Evolutionary conservation across 2,329 filamentous ascomycete species (phyloP), one percentile per base, ranked within the genome.

Genomic region (Sclerotinia sclerotiorum): DNA sequence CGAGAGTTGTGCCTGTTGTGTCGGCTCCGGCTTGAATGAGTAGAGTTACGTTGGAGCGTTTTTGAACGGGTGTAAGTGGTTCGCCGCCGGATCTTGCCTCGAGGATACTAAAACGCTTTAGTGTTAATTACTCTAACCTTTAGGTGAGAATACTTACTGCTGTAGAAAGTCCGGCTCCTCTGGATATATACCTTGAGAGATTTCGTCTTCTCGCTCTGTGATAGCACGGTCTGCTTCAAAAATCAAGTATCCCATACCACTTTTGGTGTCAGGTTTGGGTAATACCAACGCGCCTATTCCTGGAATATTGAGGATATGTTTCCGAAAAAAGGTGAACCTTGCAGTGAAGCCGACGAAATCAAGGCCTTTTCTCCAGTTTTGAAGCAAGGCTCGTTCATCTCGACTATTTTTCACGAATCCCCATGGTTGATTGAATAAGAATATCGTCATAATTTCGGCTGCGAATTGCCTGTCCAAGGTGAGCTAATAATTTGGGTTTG

Each of bases 371-470:
- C 64, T 57, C 64, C 64, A 66, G 21, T 13, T 5, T 0, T 35
- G 5, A 17, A 81, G 71, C 27, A 81, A 75, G 19, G 71, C 69
- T 35, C 77, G 76, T 69, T 81, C 79, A 70, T 81, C 80, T 32
- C 78, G 75, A 67, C 78, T 75, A 57, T 80, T 79, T 69, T 74
- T 67, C 19, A 81, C 77, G 64, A 79, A 79, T 0, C 80, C 80
- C 74, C 79, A 81, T 3, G 79, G 73, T 3, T 76, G 58, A 5
- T 72, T 74, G 69, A 82, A 81, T 2, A 75, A 76, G 11, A 81
- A 74, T 74, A 79, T 78, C 10, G 77, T 79, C 76, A 82, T 79
- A 52, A 80, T 77, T 58, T 82, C 80, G 5, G 79, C 79, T 2
- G 69, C 15, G 6, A 66, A 66, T 39, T 66, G 8, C 49, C 64